Base-by-base conservation (phyloP, 1,284 basidiomycete genomes). In the Agaricales sp. region DNA sequence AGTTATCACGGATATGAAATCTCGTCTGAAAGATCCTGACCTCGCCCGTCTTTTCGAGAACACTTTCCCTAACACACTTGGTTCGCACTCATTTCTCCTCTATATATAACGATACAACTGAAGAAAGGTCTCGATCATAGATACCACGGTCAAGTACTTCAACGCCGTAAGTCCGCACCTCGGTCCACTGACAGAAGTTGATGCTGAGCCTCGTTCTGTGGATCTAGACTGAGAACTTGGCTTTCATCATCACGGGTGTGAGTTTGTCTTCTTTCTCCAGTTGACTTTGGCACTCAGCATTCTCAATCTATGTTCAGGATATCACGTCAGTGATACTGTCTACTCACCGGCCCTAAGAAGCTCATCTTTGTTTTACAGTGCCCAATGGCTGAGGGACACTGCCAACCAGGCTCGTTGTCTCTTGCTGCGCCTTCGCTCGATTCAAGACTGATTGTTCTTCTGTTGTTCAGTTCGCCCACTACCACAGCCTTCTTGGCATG, bases 111-210 rank as follows among this genome's bases (percentile, higher is more conserved):
- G 25, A 4, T 53, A 22, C 30, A 6, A 23, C n/a, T n/a, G n/a
- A n/a, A n/a, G n/a, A n/a, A n/a, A n/a, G n/a, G 26, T 6, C 26
- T 30, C 46, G 25, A 21, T 19, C 39, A 35, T 50, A 84, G 84
- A 87, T 58, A 87, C 83, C 1, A 86, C 85, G 4, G 77, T 87
- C 46, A 81, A 75, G 61, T 87, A 86, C 57, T 87, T 79, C 61
- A 78, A 71, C 58, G 56, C 70, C 58, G 81, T 77, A 58, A 38
- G 67, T 55, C 11, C 39, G 37, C 13, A 25, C 26, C 14, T 50
- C 12, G 41, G 48, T 43, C 19, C 41, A 39, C 12, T 45, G 25
- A 23, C 12, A 47, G 12, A 30, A 43, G 3, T 35, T 41, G 45
- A 21, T 52, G 50, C 35, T 49, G 50, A 53, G 20, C 24, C 41